Evolutionary conservation across 208 protist species (phyloP), one percentile per base, ranked within the genome.

Genomic region (Trichomonas vaginalis): DNA sequence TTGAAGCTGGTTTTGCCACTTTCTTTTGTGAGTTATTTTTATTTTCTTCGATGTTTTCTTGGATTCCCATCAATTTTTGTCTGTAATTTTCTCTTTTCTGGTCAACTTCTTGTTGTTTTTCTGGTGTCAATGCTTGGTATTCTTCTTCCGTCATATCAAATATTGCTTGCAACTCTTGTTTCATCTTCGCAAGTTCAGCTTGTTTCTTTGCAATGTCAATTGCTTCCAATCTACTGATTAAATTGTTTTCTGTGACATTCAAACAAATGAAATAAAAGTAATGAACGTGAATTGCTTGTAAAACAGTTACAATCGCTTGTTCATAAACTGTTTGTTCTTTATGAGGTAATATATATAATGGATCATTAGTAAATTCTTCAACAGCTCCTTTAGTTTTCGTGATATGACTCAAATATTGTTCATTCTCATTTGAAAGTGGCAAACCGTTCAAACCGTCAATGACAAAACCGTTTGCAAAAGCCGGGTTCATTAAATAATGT

Each of bases 81-180:
- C 86, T 23, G 6, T 39, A n/a, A 39, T 92, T 51, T 39, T 92
- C 45, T 15, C 86, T 6, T 51, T 92, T 92, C 2, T 45, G 4
- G n/a, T 92, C 86, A 39, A 92, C 86, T 48, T 39, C 32, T 39
- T 92, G 12, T 15, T 92, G 12, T 51, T 92, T 17, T 92, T 92
- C 86, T 42, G 42, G 40, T 40, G 40, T 51, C 17, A 92, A 32
- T 0, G 12, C 8, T 39, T 45, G 4, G 37, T 92, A 92, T 51
- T 92, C 45, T 51, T 48, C 40, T 92, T 92, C 86, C n/a, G 45
- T 92, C 86, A 92, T 92, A 51, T 92, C 45, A 39, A 92, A 92
- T 1, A 92, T 35, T 15, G 42, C 45, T 35, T 51, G 14, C 2
- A 51, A 9, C 15, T 51, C 40, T 56, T 92, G 1, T 56, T 92